Base-by-base conservation (phyloP, 176 grass and related monocot genomes). In the Eragrostis curvula region DNA sequence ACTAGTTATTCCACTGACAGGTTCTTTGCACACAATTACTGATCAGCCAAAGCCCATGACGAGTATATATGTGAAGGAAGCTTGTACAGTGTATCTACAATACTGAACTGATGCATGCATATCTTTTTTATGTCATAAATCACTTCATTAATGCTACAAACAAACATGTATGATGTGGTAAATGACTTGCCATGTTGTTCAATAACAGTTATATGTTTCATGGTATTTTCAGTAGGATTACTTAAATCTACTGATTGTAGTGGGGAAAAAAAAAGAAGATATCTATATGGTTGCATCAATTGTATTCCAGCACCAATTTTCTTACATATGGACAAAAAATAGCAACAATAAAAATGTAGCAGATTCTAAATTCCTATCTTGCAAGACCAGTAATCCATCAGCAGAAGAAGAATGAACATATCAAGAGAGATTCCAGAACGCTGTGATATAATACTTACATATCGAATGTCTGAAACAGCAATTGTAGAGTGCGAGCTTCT, bases 401-500 rank as follows among this genome's bases (percentile, higher is more conserved):
- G 73, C 41, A 71, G 42, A 81, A 39, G 32, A 36, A 36, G 56
- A 64, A 70, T 44, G 14, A 63, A 62, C 30, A 87, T 43, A 42
- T 79, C 23, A 88, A 53, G 39, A 75, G 32, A 36, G n/a, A 36
- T 36, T 36, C 32, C 2, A 81, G 72, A 65, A 86, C 64, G 36
- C 36, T 32, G 15, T 51, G 29, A 66, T 88, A 70, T 74, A 66
- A 89, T 74, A 64, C 88, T 29, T 93, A 98, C 96, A 98, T 90
- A 83, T 98, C 96, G 82, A 98, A 98, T 81, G 88, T 98, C 82
- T 95, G 93, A 86, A 98, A 98, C 71, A 98, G 87, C 15, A 91
- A 78, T 45, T 88, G 86, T 51, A 95, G 87, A 69, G 96, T 98
- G 47, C 77, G 82, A 74, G 87, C 92, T 98, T 98, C 96, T 55